Evolutionary conservation across 495 filamentous ascomycete genomes (phyloP).

Genomic region (Neurospora sp.): DNA sequence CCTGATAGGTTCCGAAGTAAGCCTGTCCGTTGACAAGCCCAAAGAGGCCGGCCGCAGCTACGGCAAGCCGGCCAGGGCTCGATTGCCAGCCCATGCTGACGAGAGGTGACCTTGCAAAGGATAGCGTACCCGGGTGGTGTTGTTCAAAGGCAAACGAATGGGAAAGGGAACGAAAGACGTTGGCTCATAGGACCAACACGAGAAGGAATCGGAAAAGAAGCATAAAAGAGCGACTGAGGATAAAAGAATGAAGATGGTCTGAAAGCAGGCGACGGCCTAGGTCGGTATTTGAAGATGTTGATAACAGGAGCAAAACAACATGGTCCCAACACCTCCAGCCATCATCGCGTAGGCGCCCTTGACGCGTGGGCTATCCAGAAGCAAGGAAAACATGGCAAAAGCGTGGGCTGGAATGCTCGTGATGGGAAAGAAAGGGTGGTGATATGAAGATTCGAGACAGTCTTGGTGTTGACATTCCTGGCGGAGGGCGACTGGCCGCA

Average conservation of each 20-base stretch:
- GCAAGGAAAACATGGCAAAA: not conserved
- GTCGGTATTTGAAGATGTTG: slow-evolving; percentile 2
- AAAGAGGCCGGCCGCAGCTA: slow-evolving; percentile 15
- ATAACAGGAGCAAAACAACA: not conserved
- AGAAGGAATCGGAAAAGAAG: not conserved
- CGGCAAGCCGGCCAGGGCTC: slow-evolving; percentile 14
- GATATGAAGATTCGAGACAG: slow-evolving; percentile 1
- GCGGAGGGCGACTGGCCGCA: not conserved
- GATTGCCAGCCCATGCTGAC: slow-evolving; percentile 16
- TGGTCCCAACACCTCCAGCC: not conserved
- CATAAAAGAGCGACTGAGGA: not conserved
- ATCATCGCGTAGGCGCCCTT: not conserved
- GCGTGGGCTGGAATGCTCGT: not conserved
- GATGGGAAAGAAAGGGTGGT: not conserved
- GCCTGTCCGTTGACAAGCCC: slow-evolving; percentile 14
- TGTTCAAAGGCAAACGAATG: not conserved
- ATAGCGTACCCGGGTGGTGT: not conserved
- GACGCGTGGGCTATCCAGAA: not conserved
- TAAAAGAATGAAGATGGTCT: not conserved
- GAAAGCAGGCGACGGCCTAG: not conserved
- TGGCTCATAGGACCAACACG: not conserved
- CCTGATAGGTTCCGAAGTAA: slow-evolving; percentile 7
- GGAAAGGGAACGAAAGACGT: not conserved
- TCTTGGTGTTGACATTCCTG: not conserved
- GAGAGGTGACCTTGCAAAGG: not conserved